These are phyloP conservation scores for Moesziomyces parantarcticus DNA, from an alignment of 1,284 basidiomycete species.

Conservation along the genomic window DNA sequence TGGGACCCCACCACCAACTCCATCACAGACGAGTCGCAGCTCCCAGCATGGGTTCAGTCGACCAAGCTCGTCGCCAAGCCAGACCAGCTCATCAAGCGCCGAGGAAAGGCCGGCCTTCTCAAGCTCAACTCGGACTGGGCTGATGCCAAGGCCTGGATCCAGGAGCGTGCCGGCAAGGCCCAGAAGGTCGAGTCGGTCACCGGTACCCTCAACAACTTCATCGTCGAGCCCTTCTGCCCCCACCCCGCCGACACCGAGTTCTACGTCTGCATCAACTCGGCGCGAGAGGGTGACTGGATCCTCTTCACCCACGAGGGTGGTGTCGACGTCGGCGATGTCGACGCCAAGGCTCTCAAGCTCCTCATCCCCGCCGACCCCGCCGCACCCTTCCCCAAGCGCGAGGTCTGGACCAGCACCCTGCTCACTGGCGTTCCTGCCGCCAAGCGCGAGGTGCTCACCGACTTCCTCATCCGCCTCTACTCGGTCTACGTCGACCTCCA, in stretches of 20 bases:
- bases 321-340: conserved; percentile 98
- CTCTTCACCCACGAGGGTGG: conserved; percentile 99
- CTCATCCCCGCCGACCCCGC: conserved; percentile 83
- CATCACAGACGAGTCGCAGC: conserved; percentile 80
- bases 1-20: conserved; percentile 86
- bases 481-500: conserved; percentile 88
- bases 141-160: conserved; percentile 79
- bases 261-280: conserved; percentile 98
- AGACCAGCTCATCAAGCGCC: conserved; percentile 99
- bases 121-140: conserved; percentile 91
- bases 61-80: conserved; percentile 68
- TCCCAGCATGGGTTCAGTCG: conserved; percentile 80
- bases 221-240: conserved; percentile 97
- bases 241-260: conserved; percentile 94
- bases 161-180: conserved; percentile 88
- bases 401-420: conserved; percentile 70
- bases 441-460: conserved; percentile 65
- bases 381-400: conserved; percentile 81
- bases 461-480: conserved; percentile 95
- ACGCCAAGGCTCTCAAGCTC: conserved; percentile 92
- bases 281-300: conserved; percentile 92
- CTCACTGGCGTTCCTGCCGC: conserved; percentile 54
- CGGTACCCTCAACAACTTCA: conserved; percentile 95
- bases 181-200: conserved; percentile 93
- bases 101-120: conserved; percentile 96